phyloP scores from a whole-genome alignment of 331 rosid species.

The Erythrophleum ivorense region DNA sequence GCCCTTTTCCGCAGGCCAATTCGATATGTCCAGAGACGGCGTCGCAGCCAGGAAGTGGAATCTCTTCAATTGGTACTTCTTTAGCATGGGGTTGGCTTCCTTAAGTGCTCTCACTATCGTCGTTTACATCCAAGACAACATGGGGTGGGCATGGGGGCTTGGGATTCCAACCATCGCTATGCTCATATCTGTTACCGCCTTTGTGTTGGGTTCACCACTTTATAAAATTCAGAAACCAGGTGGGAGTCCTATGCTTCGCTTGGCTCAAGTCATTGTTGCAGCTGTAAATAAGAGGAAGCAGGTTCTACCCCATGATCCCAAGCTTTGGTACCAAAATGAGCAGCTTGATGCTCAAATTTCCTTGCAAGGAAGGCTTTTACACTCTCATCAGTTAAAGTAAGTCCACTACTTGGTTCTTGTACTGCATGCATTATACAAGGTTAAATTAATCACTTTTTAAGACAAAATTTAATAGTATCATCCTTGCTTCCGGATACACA shows the following conservation, averaged over 20 bases:
- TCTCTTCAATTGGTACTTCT: constrained; percentile 80
- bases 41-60: constrained; percentile 64
- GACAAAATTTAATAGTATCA: neutral
- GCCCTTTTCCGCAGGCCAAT: constrained; percentile 82
- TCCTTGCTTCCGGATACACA: neutral
- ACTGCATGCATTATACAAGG: neutral
- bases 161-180: constrained; percentile 80
- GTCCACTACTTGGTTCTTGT: constrained; percentile 2
- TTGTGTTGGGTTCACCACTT: constrained; percentile 69
- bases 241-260: constrained; percentile 78
- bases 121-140: constrained; percentile 77
- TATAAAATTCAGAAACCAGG: constrained; percentile 60
- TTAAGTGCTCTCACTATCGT: constrained; percentile 73
- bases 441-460: too few species aligned
- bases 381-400: constrained; percentile 64
- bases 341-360: constrained; percentile 72
- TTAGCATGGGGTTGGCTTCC: constrained; percentile 72
- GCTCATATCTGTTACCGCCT: constrained; percentile 66
- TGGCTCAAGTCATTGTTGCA: constrained; percentile 71
- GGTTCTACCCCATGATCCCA: constrained; percentile 46
- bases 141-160: constrained; percentile 88
- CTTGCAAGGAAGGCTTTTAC: constrained; percentile 67
- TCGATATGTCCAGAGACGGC: constrained; percentile 63
- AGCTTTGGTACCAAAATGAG: constrained; percentile 55
- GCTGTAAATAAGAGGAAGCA: constrained; percentile 66